Conservation (phyloP, 1,139 yeast species). For the Kodamaea sp. region DNA sequence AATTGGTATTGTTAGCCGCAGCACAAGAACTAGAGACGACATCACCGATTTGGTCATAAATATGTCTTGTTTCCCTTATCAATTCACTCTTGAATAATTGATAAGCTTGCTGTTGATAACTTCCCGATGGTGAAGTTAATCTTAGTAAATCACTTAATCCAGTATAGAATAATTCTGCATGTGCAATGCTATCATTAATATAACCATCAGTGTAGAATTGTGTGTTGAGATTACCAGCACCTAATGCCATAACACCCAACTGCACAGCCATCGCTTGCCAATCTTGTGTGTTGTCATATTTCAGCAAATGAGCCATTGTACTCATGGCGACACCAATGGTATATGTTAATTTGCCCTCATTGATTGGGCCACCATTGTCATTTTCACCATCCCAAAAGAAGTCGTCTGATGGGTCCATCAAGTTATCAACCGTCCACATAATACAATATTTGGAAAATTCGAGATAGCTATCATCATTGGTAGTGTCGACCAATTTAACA, state of each 20-base stretch:
- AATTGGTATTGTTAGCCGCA: slow-evolving; percentile 10
- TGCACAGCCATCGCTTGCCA: slow-evolving; percentile 15
- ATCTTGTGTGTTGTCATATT: slow-evolving; percentile 9
- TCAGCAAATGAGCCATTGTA: slow-evolving; percentile 25
- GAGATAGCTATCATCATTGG: slow-evolving; percentile 17
- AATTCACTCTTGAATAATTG: slow-evolving; percentile 18
- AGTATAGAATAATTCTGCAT: slow-evolving; percentile 12
- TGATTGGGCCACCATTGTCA: slow-evolving; percentile 16
- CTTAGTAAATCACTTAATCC: slow-evolving; percentile 15
- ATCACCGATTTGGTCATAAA: slow-evolving; percentile 16
- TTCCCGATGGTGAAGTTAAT: slow-evolving; percentile 15
- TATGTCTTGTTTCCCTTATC: slow-evolving; percentile 22
- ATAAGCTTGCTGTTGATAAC: slow-evolving; percentile 18
- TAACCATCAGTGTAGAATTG: slow-evolving; percentile 13
- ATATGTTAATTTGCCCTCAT: slow-evolving; percentile 35
- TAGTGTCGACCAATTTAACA: slow-evolving; percentile 21
- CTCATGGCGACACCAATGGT: slow-evolving; percentile 36
- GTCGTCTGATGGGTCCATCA: slow-evolving; percentile 27
- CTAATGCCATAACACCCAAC: slow-evolving; percentile 12
- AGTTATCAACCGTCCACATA: slow-evolving; percentile 23
- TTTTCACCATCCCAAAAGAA: slow-evolving; percentile 32
- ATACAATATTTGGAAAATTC: slow-evolving; percentile 24
- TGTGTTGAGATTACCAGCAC: slow-evolving; percentile 10
- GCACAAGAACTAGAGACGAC: slow-evolving; percentile 5
- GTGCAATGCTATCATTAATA: slow-evolving; percentile 13